Conservation (phyloP, 108 stramenopile genomes). For the Nitzschia sp. region DNA sequence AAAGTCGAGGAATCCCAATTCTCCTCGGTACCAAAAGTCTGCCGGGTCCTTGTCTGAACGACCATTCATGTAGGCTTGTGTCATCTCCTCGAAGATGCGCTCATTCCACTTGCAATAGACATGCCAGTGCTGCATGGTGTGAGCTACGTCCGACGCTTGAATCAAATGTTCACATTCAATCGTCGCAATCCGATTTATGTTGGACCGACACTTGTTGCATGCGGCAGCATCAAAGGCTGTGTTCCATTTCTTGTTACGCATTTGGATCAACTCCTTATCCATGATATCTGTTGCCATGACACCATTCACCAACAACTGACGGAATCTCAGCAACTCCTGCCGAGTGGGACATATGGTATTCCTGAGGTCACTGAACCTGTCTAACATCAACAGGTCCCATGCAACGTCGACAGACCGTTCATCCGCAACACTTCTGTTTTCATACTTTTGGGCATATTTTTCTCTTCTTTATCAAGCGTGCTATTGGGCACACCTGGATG, state of each 20-base stretch:
- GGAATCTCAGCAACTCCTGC: conserved; percentile 1
- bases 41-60: conserved; percentile 9
- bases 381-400: conserved; percentile 34
- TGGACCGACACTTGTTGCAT: no score
- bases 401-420: conserved; percentile 47
- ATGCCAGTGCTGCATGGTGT: conserved; percentile 11
- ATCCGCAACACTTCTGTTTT: conserved; percentile 43
- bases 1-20: conserved; percentile 2
- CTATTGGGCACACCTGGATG: conserved; percentile 51
- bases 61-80: conserved; percentile 2
- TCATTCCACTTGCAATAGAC: conserved; percentile 9
- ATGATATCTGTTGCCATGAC: conserved; percentile 17
- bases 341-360: not conserved
- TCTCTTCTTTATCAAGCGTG: conserved; percentile 40
- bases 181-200: conserved; percentile 3
- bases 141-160: conserved; percentile 10
- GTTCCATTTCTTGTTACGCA: conserved; percentile 13
- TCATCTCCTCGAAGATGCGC: conserved; percentile 9
- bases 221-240: conserved; percentile 2
- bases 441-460: conserved; percentile 42
- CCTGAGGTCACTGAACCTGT: conserved; percentile 28
- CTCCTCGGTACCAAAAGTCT: conserved; percentile 10
- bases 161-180: conserved; percentile 18
- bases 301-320: conserved; percentile 13
- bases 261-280: conserved; percentile 3